Evolutionary conservation across 2,329 filamentous ascomycete genomes (phyloP).

Genomic region (Claviceps capensis): DNA sequence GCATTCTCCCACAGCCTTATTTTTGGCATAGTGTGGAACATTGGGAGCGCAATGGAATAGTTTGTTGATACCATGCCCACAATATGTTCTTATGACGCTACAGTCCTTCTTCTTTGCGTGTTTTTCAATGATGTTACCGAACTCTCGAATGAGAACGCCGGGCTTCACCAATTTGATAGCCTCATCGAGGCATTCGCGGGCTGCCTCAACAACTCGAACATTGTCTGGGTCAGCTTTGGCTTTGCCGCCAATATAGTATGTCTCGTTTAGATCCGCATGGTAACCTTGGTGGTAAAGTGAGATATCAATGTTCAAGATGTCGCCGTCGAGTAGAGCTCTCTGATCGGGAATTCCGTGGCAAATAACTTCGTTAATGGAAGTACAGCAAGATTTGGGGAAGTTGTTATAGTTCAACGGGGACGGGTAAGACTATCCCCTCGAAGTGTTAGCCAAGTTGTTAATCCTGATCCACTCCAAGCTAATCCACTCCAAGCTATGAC

Average conservation of each 20-base stretch:
- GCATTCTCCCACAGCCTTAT: slow-evolving; percentile 88
- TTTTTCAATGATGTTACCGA: slow-evolving; percentile 91
- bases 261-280: slow-evolving; percentile 95
- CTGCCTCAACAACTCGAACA: slow-evolving; percentile 80
- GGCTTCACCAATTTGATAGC: slow-evolving; percentile 88
- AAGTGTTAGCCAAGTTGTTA: background rate
- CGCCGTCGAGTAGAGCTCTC: slow-evolving; percentile 73
- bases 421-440: slow-evolving; percentile 64
- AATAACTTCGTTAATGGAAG: slow-evolving; percentile 91
- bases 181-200: slow-evolving; percentile 79
- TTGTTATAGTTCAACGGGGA: slow-evolving; percentile 90
- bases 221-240: slow-evolving; percentile 72
- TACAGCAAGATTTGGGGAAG: slow-evolving; percentile 97
- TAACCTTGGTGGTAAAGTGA: slow-evolving; percentile 89
- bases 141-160: slow-evolving; percentile 81
- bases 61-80: slow-evolving; percentile 87
- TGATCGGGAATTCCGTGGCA: slow-evolving; percentile 97
- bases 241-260: slow-evolving; percentile 91
- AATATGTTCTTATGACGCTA: slow-evolving; percentile 90
- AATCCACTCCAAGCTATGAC: background rate
- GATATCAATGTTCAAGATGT: slow-evolving; percentile 95
- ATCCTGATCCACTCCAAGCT: background rate
- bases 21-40: slow-evolving; percentile 94
- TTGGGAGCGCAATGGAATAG: slow-evolving; percentile 91
- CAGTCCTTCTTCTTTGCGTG: slow-evolving; percentile 75